phyloP scores from a whole-genome alignment of 2,329 filamentous ascomycete genomes.

The Tolypocladium capitatum region DNA sequence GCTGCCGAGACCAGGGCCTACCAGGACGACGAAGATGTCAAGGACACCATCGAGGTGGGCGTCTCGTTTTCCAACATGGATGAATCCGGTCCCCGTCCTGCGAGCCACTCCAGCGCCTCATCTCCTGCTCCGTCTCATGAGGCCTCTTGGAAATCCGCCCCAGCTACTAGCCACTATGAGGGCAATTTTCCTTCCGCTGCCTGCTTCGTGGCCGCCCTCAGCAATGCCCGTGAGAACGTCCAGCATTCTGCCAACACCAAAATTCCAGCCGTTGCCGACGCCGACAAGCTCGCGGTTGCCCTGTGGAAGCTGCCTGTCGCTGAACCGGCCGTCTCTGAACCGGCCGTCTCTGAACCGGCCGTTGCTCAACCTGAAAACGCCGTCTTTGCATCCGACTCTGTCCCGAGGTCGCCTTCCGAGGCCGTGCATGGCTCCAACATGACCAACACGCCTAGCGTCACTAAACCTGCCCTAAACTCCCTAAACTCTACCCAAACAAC shows the following conservation, averaged over 20 bases:
- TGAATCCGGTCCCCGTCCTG: conserved; percentile 14
- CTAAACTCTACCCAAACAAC: not conserved
- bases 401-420: not conserved
- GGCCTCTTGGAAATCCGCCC: conserved; percentile 7
- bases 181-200: not conserved
- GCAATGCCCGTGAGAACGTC: not conserved
- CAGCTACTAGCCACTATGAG: conserved; percentile 2
- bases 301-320: not conserved
- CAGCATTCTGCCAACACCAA: not conserved
- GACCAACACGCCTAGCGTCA: not conserved
- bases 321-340: not conserved
- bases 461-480: not conserved
- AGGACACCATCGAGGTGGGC: conserved; percentile 45
- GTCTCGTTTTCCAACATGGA: conserved; percentile 22
- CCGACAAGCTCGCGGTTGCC: not conserved
- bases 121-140: conserved; percentile 12
- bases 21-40: conserved; percentile 34
- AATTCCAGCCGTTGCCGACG: not conserved
- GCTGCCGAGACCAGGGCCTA: conserved; percentile 19
- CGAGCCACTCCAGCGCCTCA: conserved; percentile 14
- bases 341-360: not conserved
- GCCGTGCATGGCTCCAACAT: not conserved
- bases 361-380: not conserved
- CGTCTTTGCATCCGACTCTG: not conserved
- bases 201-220: not conserved